These are phyloP conservation scores for Hebeloma cylindrosporum DNA, from an alignment of 768 basidiomycete genomes.

Conservation along the genomic window DNA sequence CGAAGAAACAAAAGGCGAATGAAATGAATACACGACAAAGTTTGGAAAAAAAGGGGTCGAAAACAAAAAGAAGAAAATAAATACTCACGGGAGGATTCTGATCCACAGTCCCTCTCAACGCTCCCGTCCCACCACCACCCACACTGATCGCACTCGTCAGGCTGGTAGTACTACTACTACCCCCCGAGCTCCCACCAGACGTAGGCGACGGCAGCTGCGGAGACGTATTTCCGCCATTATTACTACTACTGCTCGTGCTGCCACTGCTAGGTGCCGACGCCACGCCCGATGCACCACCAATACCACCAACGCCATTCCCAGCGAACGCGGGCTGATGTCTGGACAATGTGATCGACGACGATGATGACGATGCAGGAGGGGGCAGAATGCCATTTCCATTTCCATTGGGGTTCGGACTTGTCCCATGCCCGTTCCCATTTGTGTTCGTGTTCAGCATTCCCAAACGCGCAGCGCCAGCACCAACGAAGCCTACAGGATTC, in stretches of 20 bases:
- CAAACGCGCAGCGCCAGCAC: constrained; percentile 6
- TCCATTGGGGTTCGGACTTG: too few species aligned
- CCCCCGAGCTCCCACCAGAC: constrained; percentile 31
- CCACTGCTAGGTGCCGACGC: constrained; percentile 15
- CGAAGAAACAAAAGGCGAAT: constrained; percentile 1
- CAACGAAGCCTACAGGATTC: constrained; percentile 16
- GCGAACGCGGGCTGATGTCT: too few species aligned
- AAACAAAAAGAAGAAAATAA: constrained; percentile 11
- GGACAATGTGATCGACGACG: too few species aligned
- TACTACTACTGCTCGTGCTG: constrained; percentile 19
- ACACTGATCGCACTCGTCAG: constrained; percentile 29
- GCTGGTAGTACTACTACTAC: constrained; percentile 32
- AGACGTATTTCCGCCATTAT: constrained; percentile 50
- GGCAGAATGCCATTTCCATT: too few species aligned
- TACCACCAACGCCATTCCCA: constrained; percentile 4
- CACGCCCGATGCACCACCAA: constrained; percentile 42
- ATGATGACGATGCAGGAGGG: constrained; percentile 6
- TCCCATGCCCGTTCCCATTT: too few species aligned
- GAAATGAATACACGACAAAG: not conserved
- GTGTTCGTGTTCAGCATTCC: too few species aligned
- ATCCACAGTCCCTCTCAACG: constrained; percentile 52
- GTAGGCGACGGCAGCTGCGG: constrained; percentile 79
- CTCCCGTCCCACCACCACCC: constrained; percentile 28
- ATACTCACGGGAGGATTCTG: constrained; percentile 87
- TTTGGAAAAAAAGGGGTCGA: too few species aligned